These are phyloP conservation scores for Citrus hindsii DNA, from an alignment of 345 rosid genomes.

Conservation along the genomic window DNA sequence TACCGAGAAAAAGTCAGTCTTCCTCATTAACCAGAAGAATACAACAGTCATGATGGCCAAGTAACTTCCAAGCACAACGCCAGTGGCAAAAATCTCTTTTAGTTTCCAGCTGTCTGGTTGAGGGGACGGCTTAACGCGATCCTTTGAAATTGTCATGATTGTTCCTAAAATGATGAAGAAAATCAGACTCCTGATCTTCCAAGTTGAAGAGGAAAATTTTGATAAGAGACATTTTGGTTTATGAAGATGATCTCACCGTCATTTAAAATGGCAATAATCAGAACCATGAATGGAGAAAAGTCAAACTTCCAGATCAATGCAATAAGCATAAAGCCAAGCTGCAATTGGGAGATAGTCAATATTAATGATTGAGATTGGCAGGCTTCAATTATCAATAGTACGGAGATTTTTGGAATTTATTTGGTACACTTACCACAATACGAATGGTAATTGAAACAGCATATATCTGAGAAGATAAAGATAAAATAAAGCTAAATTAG, in stretches of 20 bases:
- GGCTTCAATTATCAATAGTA: background rate
- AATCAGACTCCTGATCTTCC: conserved; percentile 8
- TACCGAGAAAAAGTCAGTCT: conserved; percentile 74
- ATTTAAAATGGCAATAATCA: conserved; percentile 83
- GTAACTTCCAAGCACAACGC: conserved; percentile 80
- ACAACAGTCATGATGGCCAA: conserved; percentile 76
- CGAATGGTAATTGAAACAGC: conserved; percentile 95
- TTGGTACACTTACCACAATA: conserved; percentile 62
- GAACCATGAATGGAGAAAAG: conserved; percentile 89
- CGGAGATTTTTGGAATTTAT: background rate
- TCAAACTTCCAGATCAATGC: conserved; percentile 89
- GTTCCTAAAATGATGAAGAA: conserved; percentile 43
- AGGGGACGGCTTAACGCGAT: conserved; percentile 85
- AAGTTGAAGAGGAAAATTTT: background rate
- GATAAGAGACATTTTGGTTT: background rate
- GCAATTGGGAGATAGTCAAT: conserved; percentile 17
- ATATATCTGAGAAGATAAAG: conserved; percentile 53
- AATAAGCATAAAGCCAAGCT: conserved; percentile 90
- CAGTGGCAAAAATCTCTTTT: conserved; percentile 73
- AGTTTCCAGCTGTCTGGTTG: conserved; percentile 93
- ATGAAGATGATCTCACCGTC: conserved; percentile 53
- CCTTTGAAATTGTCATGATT: conserved; percentile 90
- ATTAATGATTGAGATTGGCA: conserved; percentile 1
- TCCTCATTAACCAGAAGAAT: conserved; percentile 82
- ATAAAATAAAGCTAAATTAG: conserved; percentile 11